Percentiles rank a stretch among this genome's conserved stretches.
These are phyloP conservation scores for Hyaloperonospora brassicae DNA, from an alignment of 352 stramenopile genomes.

Conservation along the genomic window DNA sequence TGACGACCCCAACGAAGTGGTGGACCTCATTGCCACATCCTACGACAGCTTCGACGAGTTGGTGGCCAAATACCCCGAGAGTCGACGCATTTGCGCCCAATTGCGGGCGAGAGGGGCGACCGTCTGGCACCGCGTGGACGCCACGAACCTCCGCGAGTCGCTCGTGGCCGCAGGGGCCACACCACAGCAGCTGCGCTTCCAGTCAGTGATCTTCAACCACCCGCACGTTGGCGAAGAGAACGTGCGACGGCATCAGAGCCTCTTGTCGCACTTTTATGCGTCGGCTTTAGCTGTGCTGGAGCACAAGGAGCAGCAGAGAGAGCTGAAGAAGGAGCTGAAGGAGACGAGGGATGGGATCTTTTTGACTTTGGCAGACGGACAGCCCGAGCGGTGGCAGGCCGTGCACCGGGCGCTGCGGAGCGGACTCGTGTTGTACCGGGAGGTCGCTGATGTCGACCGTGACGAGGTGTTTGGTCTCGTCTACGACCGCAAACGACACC, in stretches of 20 bases:
- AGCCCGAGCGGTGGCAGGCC: constrained; percentile 72
- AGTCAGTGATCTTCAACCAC: constrained; percentile 91
- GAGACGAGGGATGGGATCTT: constrained; percentile 28
- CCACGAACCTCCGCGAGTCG: constrained; percentile 46
- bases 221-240: constrained; percentile 90
- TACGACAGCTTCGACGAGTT: constrained; percentile 62
- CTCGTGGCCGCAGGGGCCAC: constrained; percentile 17
- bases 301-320: background rate
- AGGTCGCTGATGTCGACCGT: constrained; percentile 44
- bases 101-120: constrained; percentile 30
- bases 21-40: constrained; percentile 45
- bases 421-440: constrained; percentile 37
- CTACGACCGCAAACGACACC: constrained; percentile 82
- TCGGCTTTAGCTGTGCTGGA: constrained; percentile 45
- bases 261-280: constrained; percentile 88
- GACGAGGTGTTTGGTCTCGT: constrained; percentile 26
- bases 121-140: constrained; percentile 59
- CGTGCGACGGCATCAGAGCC: constrained; percentile 71
- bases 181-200: constrained; percentile 30
- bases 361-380: constrained; percentile 65
- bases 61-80: constrained; percentile 53
- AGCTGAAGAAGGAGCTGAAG: background rate
- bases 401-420: constrained; percentile 35
- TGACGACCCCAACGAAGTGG: background rate
- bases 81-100: constrained; percentile 33